phyloP scores from a whole-genome alignment of 2,329 filamentous ascomycete genomes.

The Claviceps maximensis region DNA sequence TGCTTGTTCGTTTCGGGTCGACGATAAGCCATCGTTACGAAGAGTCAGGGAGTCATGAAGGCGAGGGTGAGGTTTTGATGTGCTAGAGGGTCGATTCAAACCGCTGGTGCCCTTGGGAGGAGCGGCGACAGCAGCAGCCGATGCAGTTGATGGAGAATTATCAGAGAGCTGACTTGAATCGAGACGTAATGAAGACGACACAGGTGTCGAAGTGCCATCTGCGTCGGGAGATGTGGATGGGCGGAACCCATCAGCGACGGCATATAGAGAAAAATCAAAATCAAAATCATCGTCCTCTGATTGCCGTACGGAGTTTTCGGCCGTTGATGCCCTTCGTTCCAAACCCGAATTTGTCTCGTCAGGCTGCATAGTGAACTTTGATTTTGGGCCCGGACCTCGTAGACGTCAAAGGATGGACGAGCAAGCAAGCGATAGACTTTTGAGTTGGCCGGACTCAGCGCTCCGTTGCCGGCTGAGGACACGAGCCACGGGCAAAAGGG shows the following conservation, averaged over 20 bases:
- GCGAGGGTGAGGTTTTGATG: constrained; percentile 35
- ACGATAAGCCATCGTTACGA: constrained; percentile 34
- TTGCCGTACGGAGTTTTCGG: constrained; percentile 26
- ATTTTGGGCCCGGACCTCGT: not conserved
- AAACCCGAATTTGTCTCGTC: constrained; percentile 24
- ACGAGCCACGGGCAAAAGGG: not conserved
- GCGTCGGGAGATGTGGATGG: constrained; percentile 13
- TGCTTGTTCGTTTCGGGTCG: constrained; percentile 4
- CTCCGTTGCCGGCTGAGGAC: not conserved
- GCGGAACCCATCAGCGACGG: constrained; percentile 40
- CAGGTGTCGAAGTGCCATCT: constrained; percentile 3
- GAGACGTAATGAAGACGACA: constrained; percentile 11
- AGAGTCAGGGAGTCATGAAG: constrained; percentile 37
- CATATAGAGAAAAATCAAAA: constrained; percentile 35
- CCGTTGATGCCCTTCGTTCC: constrained; percentile 30
- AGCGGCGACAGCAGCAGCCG: constrained; percentile 9
- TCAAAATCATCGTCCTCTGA: constrained; percentile 25
- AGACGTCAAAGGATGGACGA: not conserved
- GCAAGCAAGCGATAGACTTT: not conserved
- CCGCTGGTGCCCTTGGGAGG: constrained; percentile 12
- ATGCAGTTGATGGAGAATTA: constrained; percentile 10
- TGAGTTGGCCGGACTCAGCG: not conserved
- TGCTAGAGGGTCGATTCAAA: constrained; percentile 37
- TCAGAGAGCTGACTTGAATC: not conserved
- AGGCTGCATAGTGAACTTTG: constrained; percentile 26